phyloP scores from a whole-genome alignment of 2,329 filamentous ascomycete species.

The Cylindrodendrum hubeiense region DNA sequence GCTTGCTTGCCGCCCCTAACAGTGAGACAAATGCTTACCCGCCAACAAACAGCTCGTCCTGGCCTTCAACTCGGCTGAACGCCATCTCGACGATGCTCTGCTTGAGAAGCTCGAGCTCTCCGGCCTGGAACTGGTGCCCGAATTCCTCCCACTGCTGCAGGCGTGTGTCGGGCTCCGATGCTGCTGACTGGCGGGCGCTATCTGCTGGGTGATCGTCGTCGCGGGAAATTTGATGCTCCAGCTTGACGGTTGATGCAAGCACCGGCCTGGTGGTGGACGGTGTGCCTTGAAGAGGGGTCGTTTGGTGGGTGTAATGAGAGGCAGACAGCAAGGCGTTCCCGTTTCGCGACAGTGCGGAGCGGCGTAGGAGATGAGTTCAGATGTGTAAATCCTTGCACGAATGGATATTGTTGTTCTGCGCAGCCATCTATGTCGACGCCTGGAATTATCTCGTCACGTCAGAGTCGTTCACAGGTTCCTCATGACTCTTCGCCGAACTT shows the following conservation, averaged over 20 bases:
- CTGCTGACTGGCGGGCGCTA: neutral
- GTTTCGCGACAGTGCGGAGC: neutral
- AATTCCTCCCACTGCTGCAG: slow-evolving; percentile 42
- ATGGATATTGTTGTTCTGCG: neutral
- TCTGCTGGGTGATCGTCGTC: neutral
- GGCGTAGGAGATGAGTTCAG: neutral
- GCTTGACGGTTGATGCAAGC: slow-evolving; percentile 4
- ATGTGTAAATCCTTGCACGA: neutral
- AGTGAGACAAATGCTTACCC: slow-evolving; percentile 48
- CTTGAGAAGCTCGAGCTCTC: slow-evolving; percentile 45
- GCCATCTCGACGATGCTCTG: slow-evolving; percentile 54
- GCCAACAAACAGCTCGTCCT: slow-evolving; percentile 56
- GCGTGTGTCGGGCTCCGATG: slow-evolving; percentile 20
- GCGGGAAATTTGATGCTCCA: slow-evolving; percentile 11
- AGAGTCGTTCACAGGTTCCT: neutral
- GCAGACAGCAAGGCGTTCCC: slow-evolving; percentile 20
- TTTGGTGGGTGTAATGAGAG: slow-evolving; percentile 3
- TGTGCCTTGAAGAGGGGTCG: neutral
- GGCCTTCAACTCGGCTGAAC: slow-evolving; percentile 56
- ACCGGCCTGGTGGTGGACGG: neutral
- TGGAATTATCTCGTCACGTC: neutral
- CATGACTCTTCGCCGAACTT: slow-evolving; percentile 17
- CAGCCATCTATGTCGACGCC: neutral
- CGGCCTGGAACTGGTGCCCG: slow-evolving; percentile 36
- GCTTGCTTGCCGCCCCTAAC: slow-evolving; percentile 23